phyloP scores from a whole-genome alignment of 202 grass and related monocot genomes.

The Saccharum hybrid region DNA sequence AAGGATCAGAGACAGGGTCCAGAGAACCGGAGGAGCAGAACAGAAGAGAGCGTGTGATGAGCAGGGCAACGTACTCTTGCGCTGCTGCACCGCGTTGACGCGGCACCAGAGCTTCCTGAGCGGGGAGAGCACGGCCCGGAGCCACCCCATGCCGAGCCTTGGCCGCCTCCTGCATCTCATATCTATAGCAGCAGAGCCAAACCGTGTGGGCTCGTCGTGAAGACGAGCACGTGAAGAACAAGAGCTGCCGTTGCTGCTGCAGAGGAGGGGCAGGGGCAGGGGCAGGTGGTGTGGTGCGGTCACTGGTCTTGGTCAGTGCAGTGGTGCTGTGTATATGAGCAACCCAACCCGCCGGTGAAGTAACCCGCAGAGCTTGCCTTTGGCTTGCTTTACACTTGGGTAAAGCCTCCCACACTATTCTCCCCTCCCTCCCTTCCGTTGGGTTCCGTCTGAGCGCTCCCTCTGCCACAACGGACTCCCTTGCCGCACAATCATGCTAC shows the following conservation, averaged over 20 bases:
- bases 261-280: not conserved
- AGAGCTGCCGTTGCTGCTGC: not conserved
- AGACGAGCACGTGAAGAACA: not conserved
- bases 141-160: constrained; percentile 66
- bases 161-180: constrained; percentile 31
- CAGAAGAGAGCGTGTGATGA: not conserved
- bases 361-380: constrained; percentile 6
- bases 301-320: constrained; percentile 2
- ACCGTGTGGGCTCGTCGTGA: not conserved
- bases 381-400: constrained; percentile 66
- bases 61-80: constrained; percentile 55
- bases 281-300: constrained; percentile 41
- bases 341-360: constrained; percentile 4
- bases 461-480: constrained; percentile 53
- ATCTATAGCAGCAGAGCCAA: constrained; percentile 36
- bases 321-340: constrained; percentile 24
- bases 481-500: constrained; percentile 50
- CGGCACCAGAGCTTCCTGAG: constrained; percentile 67
- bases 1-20: not conserved
- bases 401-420: constrained; percentile 65
- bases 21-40: not conserved
- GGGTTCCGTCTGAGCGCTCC: not conserved
- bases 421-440: not conserved
- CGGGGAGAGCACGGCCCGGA: constrained; percentile 61
- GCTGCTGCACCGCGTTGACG: constrained; percentile 52